Percentiles rank a stretch among this genome's conserved stretches.
These are phyloP conservation scores for Kodamaea neixiangensis DNA, from an alignment of 805 yeast genomes.

Conservation along the genomic window DNA sequence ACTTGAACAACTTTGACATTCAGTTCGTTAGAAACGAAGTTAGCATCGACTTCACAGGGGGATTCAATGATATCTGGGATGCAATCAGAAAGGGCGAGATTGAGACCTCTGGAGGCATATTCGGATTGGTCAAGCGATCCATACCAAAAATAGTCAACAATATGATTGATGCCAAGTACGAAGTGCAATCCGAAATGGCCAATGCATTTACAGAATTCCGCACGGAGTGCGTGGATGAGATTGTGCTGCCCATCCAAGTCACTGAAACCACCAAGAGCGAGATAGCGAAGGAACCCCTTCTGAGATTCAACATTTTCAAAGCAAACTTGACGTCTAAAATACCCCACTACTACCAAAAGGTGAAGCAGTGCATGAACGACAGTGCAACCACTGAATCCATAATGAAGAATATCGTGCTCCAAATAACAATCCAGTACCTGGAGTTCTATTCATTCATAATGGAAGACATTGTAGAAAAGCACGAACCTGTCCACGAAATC, in stretches of 20 bases:
- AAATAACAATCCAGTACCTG: constrained; percentile 7
- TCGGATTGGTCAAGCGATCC: constrained; percentile 60
- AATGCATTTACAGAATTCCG: constrained; percentile 71
- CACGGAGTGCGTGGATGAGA: constrained; percentile 44
- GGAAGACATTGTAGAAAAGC: constrained; percentile 4
- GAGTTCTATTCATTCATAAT: constrained; percentile 8
- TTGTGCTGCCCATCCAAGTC: constrained; percentile 46
- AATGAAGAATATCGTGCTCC: constrained; percentile 6
- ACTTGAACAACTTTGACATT: constrained; percentile 74
- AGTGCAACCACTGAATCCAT: constrained; percentile 7
- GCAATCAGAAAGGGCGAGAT: constrained; percentile 38
- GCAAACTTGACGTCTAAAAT: constrained; percentile 53
- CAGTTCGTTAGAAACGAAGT: constrained; percentile 72
- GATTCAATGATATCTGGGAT: constrained; percentile 52
- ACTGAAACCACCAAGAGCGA: constrained; percentile 7
- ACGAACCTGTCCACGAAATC: constrained; percentile 44
- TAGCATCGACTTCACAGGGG: constrained; percentile 74
- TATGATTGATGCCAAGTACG: constrained; percentile 75
- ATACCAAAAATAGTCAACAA: constrained; percentile 80
- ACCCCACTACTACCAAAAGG: constrained; percentile 49
- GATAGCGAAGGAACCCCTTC: constrained; percentile 23
- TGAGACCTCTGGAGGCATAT: constrained; percentile 33
- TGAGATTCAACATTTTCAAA: constrained; percentile 44
- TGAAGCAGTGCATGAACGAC: constrained; percentile 7
- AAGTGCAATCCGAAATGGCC: constrained; percentile 72